Evolutionary conservation across 495 filamentous ascomycete genomes (phyloP), one percentile per base, ranked within the genome.

Genomic region (Terfezia boudieri): DNA sequence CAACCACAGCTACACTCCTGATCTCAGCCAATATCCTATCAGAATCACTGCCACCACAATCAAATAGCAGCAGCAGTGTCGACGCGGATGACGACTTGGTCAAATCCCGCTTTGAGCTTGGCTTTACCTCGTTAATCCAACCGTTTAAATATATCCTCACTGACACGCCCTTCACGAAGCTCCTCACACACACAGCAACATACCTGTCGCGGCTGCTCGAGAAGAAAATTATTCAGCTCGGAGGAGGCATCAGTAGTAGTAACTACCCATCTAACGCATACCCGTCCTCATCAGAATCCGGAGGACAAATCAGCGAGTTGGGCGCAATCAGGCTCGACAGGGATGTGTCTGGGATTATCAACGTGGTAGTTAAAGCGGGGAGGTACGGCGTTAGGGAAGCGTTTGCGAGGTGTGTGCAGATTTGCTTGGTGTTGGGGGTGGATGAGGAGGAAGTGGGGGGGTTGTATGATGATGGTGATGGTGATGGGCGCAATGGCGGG

Each of bases 351-450:
- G 84, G 82, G 0, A 79, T 98, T 50, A 76, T 90, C 10, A 77
- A 73, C 26, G 76, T 80, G 4, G 82, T 92, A 1, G 80, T 85
- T 8, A 77, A 76, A 55, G 83, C 84, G 0, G 77, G 76, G 23
- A 75, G 77, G 60, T 98, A 94, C 66, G 76, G 76, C 2, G 75
- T 94, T 49, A 70, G 88, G 11, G 88, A 94, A 63, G 63, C 76
- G 12, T 95, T 98, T 71, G 74, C 73, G 52, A 77, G 78, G 57
- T 84, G 84, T 55, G 73, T 76, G 58, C 88, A 98, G 73, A 83
- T 96, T 57, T 78, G 81, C 50, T 74, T 94, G 68, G 76, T 94
- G 5, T 84, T 93, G 62, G 88, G 88, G 57, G 93, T 95, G 87
- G 90, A 98, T 66, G 87, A 92, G 16, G 90, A 98, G 55, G 92